phyloP scores from a whole-genome alignment of 805 yeast species.

The Kodamaea kaohsiungensis region DNA sequence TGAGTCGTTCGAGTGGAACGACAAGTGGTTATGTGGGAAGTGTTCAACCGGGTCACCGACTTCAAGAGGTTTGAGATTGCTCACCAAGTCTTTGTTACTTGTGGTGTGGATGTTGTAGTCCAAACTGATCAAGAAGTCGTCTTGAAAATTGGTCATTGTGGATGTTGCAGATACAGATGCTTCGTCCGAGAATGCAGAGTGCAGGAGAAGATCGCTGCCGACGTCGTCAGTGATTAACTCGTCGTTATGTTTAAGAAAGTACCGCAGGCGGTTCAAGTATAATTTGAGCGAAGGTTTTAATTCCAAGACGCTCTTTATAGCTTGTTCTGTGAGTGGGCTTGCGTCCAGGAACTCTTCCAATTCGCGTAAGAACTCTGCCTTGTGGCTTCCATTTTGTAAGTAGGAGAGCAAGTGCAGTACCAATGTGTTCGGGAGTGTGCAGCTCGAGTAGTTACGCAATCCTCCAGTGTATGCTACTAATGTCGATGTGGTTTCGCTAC shows the following conservation, averaged over 20 bases:
- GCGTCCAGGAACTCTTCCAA: background rate
- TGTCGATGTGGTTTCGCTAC: slow-evolving; percentile 26
- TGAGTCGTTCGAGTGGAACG: slow-evolving; percentile 40
- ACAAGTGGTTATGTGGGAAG: slow-evolving; percentile 37
- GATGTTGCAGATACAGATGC: background rate
- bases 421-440: slow-evolving; percentile 35
- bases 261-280: slow-evolving; percentile 31
- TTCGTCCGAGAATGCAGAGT: slow-evolving; percentile 3
- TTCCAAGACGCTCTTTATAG: slow-evolving; percentile 1
- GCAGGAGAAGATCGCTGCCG: slow-evolving; percentile 4
- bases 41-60: slow-evolving; percentile 18
- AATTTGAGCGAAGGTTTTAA: slow-evolving; percentile 32
- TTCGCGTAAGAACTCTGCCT: slow-evolving; percentile 1
- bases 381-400: slow-evolving; percentile 17
- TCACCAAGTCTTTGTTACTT: slow-evolving; percentile 13
- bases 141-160: slow-evolving; percentile 19
- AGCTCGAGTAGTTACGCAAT: slow-evolving; percentile 39
- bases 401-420: slow-evolving; percentile 23
- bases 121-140: slow-evolving; percentile 34
- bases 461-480: slow-evolving; percentile 42
- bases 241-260: slow-evolving; percentile 27
- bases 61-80: background rate
- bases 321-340: slow-evolving; percentile 3
- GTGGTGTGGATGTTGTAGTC: slow-evolving; percentile 38
- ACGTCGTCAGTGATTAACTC: slow-evolving; percentile 14